Base-by-base conservation (phyloP, 805 yeast species). In the Barnettozyma sp. region DNA sequence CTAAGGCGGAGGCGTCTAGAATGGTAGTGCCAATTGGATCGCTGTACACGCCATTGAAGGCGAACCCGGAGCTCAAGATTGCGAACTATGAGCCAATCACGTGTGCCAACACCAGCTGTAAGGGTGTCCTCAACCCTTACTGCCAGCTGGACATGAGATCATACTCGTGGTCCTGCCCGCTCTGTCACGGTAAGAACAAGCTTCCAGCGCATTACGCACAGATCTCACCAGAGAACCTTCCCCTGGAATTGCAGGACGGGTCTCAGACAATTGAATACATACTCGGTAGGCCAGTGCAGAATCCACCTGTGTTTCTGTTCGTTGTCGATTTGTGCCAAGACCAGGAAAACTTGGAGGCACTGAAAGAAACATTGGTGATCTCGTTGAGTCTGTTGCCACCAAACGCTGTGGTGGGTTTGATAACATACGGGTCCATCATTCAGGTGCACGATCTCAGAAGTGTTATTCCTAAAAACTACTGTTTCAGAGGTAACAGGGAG, bases 21-120 rank as follows among this genome's bases (percentile, higher is more conserved):
- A 82, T 87, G 53, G 94, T 90, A 14, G 88, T 92, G 22, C 98
- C 99, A 10, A 79, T 92, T 24, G 95, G 97, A 27, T 81, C 95
- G 38, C 65, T 92, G 43, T 92, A 87, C 67, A 88, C 97, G n/a
- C 99, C 99, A 7, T 71, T 92, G 49, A 77, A 85, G 52, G 76
- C 75, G 39, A 74, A 83, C 46, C 82, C 80, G 41, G 87, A 80
- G 44, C 66, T 86, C 43, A 80, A 85, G 13, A 63, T 83, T 35
- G 86, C 90, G 38, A 74, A 74, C 50, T 86, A 87, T 60, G 95
- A 88, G 58, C 97, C 97, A 10, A 77, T 78, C 34, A 62, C 75
- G 28, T 88, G 97, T 64, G 71, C 87, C 36, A 63, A 69, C 39
- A 73, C 78, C 18, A 76, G 76, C 40, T 92, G 99, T 70, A 78